phyloP scores from a whole-genome alignment of 257 asterid genomes.

The Jacaranda mimosifolia region DNA sequence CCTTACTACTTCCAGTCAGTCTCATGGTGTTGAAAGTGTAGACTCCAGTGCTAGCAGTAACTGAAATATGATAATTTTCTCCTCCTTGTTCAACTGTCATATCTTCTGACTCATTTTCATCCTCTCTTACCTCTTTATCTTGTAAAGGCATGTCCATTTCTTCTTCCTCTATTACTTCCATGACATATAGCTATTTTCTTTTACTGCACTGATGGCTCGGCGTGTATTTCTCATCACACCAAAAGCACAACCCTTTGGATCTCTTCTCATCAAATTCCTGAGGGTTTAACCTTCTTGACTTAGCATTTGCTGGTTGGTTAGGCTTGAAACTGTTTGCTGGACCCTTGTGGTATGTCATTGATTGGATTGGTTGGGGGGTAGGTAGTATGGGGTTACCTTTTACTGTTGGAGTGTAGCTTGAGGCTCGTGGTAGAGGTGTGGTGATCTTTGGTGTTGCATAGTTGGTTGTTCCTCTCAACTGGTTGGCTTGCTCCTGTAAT shows the following conservation, averaged over 20 bases:
- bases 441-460: no score
- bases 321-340: no score
- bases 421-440: no score
- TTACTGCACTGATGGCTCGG: background rate
- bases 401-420: no score
- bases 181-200: background rate
- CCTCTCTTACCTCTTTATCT: background rate
- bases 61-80: background rate
- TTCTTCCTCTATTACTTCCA: background rate
- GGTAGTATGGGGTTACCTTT: no score
- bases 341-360: no score
- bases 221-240: background rate
- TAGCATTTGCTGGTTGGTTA: no score
- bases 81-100: no score
- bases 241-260: background rate
- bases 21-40: background rate
- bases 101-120: background rate
- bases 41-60: background rate
- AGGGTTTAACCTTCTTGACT: background rate
- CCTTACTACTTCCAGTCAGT: background rate
- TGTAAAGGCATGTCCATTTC: background rate
- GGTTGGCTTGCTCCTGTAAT: background rate
- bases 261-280: background rate
- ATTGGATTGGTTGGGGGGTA: background rate
- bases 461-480: no score